phyloP scores from a whole-genome alignment of 2,329 filamentous ascomycete genomes.

The Claviceps sorghi region DNA sequence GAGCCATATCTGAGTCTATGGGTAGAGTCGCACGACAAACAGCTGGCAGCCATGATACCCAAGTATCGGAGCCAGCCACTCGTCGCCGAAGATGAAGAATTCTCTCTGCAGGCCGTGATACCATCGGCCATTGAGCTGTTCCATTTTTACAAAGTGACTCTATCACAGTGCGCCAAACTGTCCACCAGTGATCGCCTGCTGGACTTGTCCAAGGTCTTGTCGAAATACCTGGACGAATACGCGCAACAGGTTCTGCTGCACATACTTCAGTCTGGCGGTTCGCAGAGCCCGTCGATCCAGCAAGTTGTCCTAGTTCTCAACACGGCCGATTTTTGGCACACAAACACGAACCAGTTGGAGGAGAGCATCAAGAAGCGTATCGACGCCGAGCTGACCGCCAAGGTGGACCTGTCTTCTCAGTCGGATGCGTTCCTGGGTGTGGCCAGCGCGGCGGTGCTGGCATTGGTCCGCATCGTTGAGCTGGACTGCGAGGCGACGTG shows the following conservation, averaged over 20 bases:
- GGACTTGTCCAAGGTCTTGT: conserved; percentile 72
- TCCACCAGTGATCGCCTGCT: conserved; percentile 79
- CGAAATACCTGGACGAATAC: conserved; percentile 90
- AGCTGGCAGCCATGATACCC: conserved; percentile 70
- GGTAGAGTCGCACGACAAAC: conserved; percentile 91
- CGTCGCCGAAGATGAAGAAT: conserved; percentile 75
- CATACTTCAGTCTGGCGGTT: conserved; percentile 45
- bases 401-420: conserved; percentile 81
- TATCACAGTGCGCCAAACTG: conserved; percentile 90
- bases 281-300: conserved; percentile 43
- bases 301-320: conserved; percentile 81
- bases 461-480: conserved; percentile 73
- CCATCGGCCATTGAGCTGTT: conserved; percentile 92
- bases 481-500: conserved; percentile 70
- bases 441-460: conserved; percentile 71
- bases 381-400: conserved; percentile 58
- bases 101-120: conserved; percentile 78
- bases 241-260: conserved; percentile 79
- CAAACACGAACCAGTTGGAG: conserved; percentile 82
- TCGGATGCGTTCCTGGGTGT: conserved; percentile 93
- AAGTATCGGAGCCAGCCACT: conserved; percentile 75
- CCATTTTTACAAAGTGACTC: conserved; percentile 84
- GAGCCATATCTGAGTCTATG: conserved; percentile 93
- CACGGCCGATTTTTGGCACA: conserved; percentile 94
- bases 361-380: conserved; percentile 88